Evolutionary conservation across 148 eudicot species (phyloP).

Genomic region (Polygonum aviculare): DNA sequence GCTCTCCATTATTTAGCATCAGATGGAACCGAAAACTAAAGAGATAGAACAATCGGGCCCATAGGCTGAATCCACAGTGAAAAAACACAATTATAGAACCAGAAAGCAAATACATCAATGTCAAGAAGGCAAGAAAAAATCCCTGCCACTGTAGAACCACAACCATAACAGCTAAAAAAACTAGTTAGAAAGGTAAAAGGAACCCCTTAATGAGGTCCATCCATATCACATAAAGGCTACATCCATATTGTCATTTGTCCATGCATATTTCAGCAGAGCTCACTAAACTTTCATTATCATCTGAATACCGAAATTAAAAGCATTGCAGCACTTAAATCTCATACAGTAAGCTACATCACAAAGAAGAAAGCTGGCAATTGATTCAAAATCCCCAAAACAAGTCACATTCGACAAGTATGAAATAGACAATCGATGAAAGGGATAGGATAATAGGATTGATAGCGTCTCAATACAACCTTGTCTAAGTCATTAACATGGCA

Average conservation of each 20-base stretch:
- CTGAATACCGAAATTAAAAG: not conserved
- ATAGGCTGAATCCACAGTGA: not conserved
- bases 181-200: not conserved
- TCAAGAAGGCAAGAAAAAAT: not conserved
- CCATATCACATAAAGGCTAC: not conserved
- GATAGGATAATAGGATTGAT: not conserved
- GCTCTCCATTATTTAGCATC: not conserved
- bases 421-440: not conserved
- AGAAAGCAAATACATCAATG: not conserved
- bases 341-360: not conserved
- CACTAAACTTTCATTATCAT: not conserved
- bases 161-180: not conserved
- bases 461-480: not conserved
- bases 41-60: not conserved
- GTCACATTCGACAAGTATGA: not conserved
- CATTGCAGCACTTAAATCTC: not conserved
- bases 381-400: not conserved
- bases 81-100: slow-evolving; percentile 1
- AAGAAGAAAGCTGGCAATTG: not conserved
- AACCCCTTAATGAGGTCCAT: not conserved
- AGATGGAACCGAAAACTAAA: not conserved
- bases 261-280: not conserved
- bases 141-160: not conserved
- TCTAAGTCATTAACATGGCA: not conserved
- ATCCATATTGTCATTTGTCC: not conserved